A percentile compares a stretch with the other conserved stretches of the same genome.
Conservation (phyloP, 1,284 basidiomycete genomes). For the Cystobasidiaceae sp. region DNA sequence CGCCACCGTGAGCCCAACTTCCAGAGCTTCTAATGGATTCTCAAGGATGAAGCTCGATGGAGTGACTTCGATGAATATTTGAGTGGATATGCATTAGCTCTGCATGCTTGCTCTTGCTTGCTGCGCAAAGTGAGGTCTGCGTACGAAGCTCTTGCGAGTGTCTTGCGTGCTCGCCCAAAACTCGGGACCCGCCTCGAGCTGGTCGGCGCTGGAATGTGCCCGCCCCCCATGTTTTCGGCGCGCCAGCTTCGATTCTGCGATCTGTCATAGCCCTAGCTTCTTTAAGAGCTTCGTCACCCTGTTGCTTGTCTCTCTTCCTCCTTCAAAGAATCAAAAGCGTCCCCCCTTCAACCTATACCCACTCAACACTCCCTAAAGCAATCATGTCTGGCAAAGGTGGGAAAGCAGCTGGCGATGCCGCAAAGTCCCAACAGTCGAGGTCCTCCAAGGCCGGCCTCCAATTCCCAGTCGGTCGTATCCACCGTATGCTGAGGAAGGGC, state of each 20-base stretch:
- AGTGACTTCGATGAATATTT: no score
- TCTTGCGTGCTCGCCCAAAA: neutral
- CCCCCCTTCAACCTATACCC: neutral
- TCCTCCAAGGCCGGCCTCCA: constrained; percentile 76
- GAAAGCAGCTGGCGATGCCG: constrained; percentile 31
- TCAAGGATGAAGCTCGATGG: neutral
- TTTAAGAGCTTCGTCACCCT: no score
- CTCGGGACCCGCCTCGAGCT: neutral
- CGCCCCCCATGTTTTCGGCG: no score
- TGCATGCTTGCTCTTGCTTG: no score
- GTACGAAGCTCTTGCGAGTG: constrained; percentile 31
- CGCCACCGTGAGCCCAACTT: neutral
- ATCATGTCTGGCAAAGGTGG: constrained; percentile 35
- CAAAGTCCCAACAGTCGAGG: constrained; percentile 53
- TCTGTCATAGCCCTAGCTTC: neutral
- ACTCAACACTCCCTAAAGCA: neutral
- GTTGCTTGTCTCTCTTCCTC: constrained; percentile 1
- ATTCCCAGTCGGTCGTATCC: constrained; percentile 82
- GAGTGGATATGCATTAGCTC: no score
- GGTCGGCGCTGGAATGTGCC: neutral
- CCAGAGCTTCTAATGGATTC: neutral
- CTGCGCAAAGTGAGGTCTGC: neutral
- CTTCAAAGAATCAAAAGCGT: neutral
- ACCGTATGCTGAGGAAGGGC: constrained; percentile 76
- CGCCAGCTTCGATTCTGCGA: neutral